phyloP scores from a whole-genome alignment of 192 early-diverging fungal species.

The Mortierella alpina region DNA sequence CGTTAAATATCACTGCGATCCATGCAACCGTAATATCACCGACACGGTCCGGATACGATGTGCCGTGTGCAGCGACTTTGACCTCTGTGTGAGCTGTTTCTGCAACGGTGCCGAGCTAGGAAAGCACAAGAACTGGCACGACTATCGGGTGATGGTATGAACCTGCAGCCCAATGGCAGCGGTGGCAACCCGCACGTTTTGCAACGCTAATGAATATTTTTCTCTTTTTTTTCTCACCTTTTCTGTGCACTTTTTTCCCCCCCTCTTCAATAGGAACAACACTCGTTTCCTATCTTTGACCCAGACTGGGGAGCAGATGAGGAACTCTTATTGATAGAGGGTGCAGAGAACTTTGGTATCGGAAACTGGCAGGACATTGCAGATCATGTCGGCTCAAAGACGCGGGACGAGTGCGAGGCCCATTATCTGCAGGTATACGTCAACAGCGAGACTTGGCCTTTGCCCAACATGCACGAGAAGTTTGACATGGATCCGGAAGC shows the following conservation, averaged over 20 bases:
- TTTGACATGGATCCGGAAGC: constrained; percentile 72
- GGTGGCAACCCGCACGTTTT: background rate
- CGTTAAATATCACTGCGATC: constrained; percentile 81
- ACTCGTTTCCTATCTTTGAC: constrained; percentile 91
- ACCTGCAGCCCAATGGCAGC: background rate
- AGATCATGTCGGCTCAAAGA: constrained; percentile 92
- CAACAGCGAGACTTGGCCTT: constrained; percentile 79
- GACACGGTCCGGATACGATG: constrained; percentile 91
- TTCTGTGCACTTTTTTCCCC: background rate
- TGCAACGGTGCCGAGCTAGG: constrained; percentile 83
- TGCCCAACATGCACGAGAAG: constrained; percentile 78
- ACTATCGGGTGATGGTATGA: constrained; percentile 89
- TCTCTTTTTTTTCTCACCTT: background rate
- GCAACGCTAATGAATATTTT: background rate
- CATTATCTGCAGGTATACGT: constrained; percentile 93
- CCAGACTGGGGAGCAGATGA: constrained; percentile 96
- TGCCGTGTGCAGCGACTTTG: constrained; percentile 87
- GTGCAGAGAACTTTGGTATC: constrained; percentile 89
- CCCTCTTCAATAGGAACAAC: constrained; percentile 66
- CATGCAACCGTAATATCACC: constrained; percentile 90
- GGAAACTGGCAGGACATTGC: constrained; percentile 98
- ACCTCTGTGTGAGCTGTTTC: constrained; percentile 96
- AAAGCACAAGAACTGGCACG: constrained; percentile 84
- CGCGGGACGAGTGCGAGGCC: constrained; percentile 84
- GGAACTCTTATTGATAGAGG: constrained; percentile 93